Evolutionary conservation across 1,284 basidiomycete genomes (phyloP), one percentile per base, ranked within the genome.

Genomic region (Clitocybe nebularis): DNA sequence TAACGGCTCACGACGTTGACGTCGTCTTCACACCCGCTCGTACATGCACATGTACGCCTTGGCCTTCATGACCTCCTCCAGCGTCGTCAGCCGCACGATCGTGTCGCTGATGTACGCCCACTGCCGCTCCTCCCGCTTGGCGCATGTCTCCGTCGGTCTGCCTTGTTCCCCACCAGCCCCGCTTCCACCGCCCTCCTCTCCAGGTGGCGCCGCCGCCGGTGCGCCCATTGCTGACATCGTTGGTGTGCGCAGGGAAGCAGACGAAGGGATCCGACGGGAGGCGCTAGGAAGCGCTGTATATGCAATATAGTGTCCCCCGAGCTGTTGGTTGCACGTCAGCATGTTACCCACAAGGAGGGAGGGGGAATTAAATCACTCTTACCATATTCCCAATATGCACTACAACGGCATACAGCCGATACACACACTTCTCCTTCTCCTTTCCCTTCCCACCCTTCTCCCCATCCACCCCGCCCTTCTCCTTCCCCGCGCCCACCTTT

Each of bases 51-150:
- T 77, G 63, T 96, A 97, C 16, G 93, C 93, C 60, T 89, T 93
- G 44, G 85, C 83, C 58, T 84, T 84, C 52, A 95, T 68, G 5
- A 95, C 93, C 60, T 96, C 93, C 30, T 93, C 89, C 32, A 94
- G 65, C 32, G 81, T 81, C 3, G 87, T 82, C 21, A 89, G 68
- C 35, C 86, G 74, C 7, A 97, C 90, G 35, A 79, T 66, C 1
- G 88, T 90, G 59, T 91, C 87, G 62, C 89, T 81, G 72, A 94
- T 85, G 60, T 89, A 94, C 36, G 89, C 89, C 93, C 93, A 97
- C 47, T 89, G 80, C 25, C 93, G 67, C 38, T 65, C 51, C 29
- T 53, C n/a, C n/a, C n/a, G 46, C 35, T 48, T 55, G 17, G 38
- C 32, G 17, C 46, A n/a, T n/a, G n/a, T 45, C 23, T 46, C 28